These are phyloP conservation scores for Malus fusca DNA, from an alignment of 306 rosid species.

Conservation along the genomic window DNA sequence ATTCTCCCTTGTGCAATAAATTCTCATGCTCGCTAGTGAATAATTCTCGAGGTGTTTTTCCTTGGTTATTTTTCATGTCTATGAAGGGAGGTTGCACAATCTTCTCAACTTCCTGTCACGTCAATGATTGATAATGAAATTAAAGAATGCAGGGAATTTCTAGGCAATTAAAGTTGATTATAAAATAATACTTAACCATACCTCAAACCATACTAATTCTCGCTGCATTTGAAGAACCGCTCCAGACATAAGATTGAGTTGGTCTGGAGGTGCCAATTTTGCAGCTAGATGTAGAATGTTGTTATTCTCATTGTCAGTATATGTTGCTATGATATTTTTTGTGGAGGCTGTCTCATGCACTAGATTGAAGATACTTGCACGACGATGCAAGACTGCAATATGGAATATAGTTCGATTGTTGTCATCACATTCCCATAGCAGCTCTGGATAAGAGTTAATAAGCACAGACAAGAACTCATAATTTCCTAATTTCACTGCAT, in stretches of 20 bases:
- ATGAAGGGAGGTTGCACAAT: constrained; percentile 18
- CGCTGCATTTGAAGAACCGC: constrained; percentile 30
- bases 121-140: not conserved
- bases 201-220: constrained; percentile 29
- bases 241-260: constrained; percentile 19
- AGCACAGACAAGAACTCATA: constrained; percentile 17
- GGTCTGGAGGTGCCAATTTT: constrained; percentile 10
- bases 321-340: constrained; percentile 5
- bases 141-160: not conserved
- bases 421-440: constrained; percentile 5
- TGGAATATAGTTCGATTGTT: constrained; percentile 16
- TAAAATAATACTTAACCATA: not conserved
- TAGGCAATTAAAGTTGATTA: too few species aligned
- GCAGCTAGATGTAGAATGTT: constrained; percentile 23
- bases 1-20: constrained; percentile 24
- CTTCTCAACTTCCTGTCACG: constrained; percentile 37
- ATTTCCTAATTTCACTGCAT: constrained; percentile 22
- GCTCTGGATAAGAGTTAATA: constrained; percentile 11
- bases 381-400: constrained; percentile 18
- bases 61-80: constrained; percentile 18
- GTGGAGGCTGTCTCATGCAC: constrained; percentile 13
- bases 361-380: constrained; percentile 13
- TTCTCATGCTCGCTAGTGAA: constrained; percentile 28
- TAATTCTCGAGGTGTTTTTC: constrained; percentile 23
- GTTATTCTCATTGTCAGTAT: not conserved